phyloP scores from a whole-genome alignment of 768 basidiomycete species.

The Suillus weaverae region DNA sequence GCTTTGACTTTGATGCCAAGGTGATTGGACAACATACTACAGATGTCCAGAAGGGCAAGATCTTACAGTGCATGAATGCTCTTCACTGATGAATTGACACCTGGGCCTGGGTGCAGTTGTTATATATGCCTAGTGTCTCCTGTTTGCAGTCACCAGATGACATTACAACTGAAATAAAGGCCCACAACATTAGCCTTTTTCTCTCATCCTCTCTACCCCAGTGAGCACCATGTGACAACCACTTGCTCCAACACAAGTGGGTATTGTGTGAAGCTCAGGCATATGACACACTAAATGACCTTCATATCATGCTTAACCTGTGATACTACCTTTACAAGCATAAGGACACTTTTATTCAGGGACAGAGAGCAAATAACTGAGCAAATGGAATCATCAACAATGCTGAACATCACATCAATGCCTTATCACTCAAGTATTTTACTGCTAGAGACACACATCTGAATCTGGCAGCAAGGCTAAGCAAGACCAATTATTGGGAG shows the following conservation, averaged over 20 bases:
- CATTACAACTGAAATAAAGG: background rate
- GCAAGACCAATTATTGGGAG: background rate
- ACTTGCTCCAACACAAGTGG: no score
- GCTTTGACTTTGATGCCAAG: background rate
- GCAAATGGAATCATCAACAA: background rate
- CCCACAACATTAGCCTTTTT: background rate
- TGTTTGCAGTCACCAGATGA: background rate
- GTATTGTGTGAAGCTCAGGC: no score
- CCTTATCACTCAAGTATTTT: background rate
- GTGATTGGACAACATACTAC: background rate
- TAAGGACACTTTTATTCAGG: background rate
- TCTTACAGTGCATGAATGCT: background rate
- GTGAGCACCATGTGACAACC: no score
- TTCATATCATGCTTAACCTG: background rate
- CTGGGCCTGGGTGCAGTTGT: background rate
- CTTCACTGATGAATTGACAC: background rate
- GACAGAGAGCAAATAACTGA: background rate
- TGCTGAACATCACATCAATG: background rate
- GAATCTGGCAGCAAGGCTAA: background rate
- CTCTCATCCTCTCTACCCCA: background rate
- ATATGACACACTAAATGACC: no score
- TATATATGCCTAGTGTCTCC: conserved; percentile 4
- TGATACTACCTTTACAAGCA: background rate
- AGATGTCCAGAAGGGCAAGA: conserved; percentile 1
- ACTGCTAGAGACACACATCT: background rate